Evolutionary conservation across 2,329 filamentous ascomycete species (phyloP), one percentile per base, ranked within the genome.

Genomic region (Aspergillus ustus): DNA sequence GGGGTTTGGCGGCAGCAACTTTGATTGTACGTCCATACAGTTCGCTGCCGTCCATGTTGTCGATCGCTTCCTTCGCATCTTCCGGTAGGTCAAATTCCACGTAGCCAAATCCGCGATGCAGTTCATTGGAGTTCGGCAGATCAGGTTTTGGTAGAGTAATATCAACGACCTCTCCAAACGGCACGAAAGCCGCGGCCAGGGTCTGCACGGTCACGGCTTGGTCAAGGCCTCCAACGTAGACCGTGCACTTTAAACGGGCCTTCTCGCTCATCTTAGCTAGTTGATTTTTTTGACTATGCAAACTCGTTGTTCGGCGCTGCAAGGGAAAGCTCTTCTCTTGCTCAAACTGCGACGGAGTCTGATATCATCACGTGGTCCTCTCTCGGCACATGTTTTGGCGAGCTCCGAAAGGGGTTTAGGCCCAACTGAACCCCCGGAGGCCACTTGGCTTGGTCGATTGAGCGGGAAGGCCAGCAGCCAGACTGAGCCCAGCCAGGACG

Each of bases 1-100:
- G 92, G 34, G 92, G 88, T 78, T 97, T 99, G 48, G 96, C 96
- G 59, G 90, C 86, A 49, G 92, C 93, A 55, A 98, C 94, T 76
- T 93, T 97, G 75, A 99, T 90, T 15, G 95, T 89, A 62, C 92
- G 87, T 11, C 95, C 96, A 75, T 94, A 98, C 50, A 99, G 86
- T 80, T 98, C 94, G 63, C 93, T 91, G 76, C 97, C 93, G 75
- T 99, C 92, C 94, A 99, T 98, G 75, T 99, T 99, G 83, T 98
- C 93, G 76, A 99, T 97, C 54, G 95, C 95, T 78, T 98, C 94
- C 72, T 89, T 89, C 29, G 93, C 94, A 78, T 99, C 95, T 60
- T 89, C 87, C 13, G 88, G 84, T 60, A 92, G 86, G 71, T 97
- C 93, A 73, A 91, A 99, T 74, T 99, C 95, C 54, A 99, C 91